A percentile compares a stretch with the other conserved stretches of the same genome.
Conservation (phyloP, 148 eudicot genomes). For the Gaultheria prostrata region DNA sequence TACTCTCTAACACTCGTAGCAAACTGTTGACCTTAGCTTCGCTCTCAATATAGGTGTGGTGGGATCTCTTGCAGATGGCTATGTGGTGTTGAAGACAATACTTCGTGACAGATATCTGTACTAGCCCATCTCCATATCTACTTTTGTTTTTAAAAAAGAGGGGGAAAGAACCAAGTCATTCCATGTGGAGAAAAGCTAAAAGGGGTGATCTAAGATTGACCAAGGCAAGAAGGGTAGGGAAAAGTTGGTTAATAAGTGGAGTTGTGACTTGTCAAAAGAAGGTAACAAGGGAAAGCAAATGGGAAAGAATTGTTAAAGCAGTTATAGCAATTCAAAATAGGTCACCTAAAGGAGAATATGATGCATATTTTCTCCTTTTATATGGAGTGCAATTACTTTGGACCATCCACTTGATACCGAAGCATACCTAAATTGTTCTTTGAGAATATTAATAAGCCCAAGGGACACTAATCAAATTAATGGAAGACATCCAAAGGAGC, state of each 20-base stretch:
- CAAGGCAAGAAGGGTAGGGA: neutral
- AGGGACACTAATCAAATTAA: slow-evolving; percentile 11
- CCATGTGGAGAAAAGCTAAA: slow-evolving; percentile 10
- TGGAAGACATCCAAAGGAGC: slow-evolving; percentile 6
- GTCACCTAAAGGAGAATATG: neutral
- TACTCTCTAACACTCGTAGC: neutral
- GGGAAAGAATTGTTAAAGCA: slow-evolving; percentile 7
- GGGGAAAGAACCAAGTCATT: neutral
- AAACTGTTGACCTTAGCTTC: neutral
- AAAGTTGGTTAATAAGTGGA: slow-evolving; percentile 3
- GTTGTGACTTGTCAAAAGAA: neutral
- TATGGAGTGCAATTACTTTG: slow-evolving; percentile 5
- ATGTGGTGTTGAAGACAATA: neutral
- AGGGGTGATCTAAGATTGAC: neutral
- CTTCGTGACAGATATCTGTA: neutral
- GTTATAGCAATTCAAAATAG: neutral
- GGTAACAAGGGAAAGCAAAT: neutral
- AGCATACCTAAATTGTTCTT: neutral
- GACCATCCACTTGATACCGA: neutral
- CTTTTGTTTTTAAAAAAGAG: neutral
- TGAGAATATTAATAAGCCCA: neutral
- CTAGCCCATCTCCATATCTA: neutral
- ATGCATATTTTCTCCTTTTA: neutral
- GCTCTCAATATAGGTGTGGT: neutral
- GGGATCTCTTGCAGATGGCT: neutral